phyloP scores from a whole-genome alignment of 306 rosid genomes.

The Benincasa hispida region DNA sequence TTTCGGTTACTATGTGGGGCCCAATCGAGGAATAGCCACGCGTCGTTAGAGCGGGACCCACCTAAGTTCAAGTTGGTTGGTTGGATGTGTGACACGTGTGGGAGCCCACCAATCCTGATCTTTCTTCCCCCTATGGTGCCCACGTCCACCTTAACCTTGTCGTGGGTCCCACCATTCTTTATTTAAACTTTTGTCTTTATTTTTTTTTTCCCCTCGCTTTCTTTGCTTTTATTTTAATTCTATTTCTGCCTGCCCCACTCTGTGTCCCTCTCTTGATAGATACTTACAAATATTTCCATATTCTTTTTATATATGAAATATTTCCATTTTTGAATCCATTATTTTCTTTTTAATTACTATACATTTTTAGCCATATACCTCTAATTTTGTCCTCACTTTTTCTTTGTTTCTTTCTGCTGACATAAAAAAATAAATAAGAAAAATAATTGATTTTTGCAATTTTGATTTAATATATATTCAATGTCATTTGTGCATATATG shows the following conservation, averaged over 20 bases:
- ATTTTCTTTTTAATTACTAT: neutral
- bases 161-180: neutral
- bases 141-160: neutral
- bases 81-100: constrained; percentile 1
- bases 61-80: neutral
- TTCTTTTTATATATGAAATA: neutral
- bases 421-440: neutral
- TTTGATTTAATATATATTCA: neutral
- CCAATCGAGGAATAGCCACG: neutral
- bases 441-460: neutral
- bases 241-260: neutral
- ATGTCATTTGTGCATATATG: neutral
- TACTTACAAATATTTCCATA: neutral
- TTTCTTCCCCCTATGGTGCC: neutral
- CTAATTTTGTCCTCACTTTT: neutral
- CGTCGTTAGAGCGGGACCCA: neutral
- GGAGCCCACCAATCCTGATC: neutral
- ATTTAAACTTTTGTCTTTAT: neutral
- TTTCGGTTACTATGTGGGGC: neutral
- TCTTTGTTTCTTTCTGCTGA: neutral
- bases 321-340: neutral
- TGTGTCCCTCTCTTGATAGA: neutral
- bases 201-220: neutral
- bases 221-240: neutral
- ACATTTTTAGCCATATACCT: neutral